Conservation (phyloP, 495 filamentous ascomycete genomes). For the Penicillium samsonianum region DNA sequence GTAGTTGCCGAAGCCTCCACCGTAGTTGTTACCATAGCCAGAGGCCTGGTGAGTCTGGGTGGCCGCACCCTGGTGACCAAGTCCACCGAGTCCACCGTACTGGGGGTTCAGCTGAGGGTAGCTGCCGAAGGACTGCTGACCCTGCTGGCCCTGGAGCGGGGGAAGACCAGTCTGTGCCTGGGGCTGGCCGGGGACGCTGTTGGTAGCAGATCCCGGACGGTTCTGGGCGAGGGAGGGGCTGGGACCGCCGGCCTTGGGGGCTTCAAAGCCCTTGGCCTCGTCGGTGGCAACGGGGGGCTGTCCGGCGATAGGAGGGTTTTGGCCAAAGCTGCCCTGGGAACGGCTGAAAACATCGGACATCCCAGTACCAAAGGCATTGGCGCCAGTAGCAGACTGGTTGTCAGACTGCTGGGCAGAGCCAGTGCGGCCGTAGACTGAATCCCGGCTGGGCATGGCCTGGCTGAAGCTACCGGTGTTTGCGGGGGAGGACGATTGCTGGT, state of each 20-base stretch:
- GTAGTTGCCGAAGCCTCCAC: conserved; percentile 69
- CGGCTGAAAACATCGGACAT: conserved; percentile 81
- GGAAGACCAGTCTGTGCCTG: conserved; percentile 63
- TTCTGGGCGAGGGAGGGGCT: conserved; percentile 79
- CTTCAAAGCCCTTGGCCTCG: conserved; percentile 78
- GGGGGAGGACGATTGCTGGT: conserved; percentile 70
- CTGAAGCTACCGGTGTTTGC: conserved; percentile 71
- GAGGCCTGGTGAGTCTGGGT: conserved; percentile 63
- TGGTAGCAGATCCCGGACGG: conserved; percentile 83
- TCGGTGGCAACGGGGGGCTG: conserved; percentile 61
- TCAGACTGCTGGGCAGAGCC: conserved; percentile 73
- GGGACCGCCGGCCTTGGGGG: conserved; percentile 73
- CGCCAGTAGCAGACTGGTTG: conserved; percentile 58
- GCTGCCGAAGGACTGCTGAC: conserved; percentile 66
- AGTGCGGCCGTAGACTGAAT: conserved; percentile 76
- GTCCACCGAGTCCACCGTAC: conserved; percentile 70
- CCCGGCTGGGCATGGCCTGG: conserved; percentile 62
- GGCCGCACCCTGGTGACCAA: conserved; percentile 61
- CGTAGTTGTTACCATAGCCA: conserved; percentile 58
- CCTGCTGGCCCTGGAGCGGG: conserved; percentile 71
- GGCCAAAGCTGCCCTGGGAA: conserved; percentile 64
- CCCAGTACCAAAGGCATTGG: conserved; percentile 63
- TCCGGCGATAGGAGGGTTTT: conserved; percentile 65
- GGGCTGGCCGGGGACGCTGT: conserved; percentile 65
- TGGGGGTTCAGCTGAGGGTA: conserved; percentile 77